These are phyloP conservation scores for Wallacemonas sp. DNA, from an alignment of 208 protist species.

Conservation along the genomic window DNA sequence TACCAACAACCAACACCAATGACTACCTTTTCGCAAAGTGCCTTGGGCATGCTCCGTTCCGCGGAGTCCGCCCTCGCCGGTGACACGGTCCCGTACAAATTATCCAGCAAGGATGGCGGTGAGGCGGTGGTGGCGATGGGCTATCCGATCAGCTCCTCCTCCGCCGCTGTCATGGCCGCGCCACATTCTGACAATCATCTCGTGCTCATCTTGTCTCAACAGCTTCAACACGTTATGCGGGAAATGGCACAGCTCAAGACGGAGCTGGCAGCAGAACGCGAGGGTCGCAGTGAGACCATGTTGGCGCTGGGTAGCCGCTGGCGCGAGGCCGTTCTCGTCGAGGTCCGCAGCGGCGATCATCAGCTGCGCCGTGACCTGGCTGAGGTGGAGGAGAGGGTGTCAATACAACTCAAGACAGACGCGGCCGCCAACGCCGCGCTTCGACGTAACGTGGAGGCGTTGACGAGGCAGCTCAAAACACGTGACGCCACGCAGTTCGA, in stretches of 20 bases:
- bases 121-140: not conserved
- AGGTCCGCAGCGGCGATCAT: slow-evolving; percentile 51
- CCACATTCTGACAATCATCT: not conserved
- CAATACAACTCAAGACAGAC: slow-evolving; percentile 33
- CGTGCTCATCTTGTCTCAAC: slow-evolving; percentile 48
- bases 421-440: slow-evolving; percentile 35
- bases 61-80: slow-evolving; percentile 64
- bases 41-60: slow-evolving; percentile 57
- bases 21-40: slow-evolving; percentile 60
- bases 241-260: slow-evolving; percentile 60
- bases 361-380: slow-evolving; percentile 49
- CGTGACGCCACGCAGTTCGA: slow-evolving; percentile 49
- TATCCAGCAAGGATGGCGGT: not conserved
- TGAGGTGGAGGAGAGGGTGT: slow-evolving; percentile 42
- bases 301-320: slow-evolving; percentile 58
- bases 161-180: not conserved
- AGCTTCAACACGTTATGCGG: slow-evolving; percentile 56
- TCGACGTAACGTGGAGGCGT: slow-evolving; percentile 56
- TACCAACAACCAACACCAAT: slow-evolving; percentile 20
- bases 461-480: slow-evolving; percentile 29
- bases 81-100: not conserved
- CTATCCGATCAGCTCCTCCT: not conserved
- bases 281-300: slow-evolving; percentile 56
- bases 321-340: slow-evolving; percentile 78
- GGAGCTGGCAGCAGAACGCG: slow-evolving; percentile 65